These are phyloP conservation scores for Geotrichum cucujoidarum DNA, from an alignment of 1,139 yeast genomes.

Conservation along the genomic window DNA sequence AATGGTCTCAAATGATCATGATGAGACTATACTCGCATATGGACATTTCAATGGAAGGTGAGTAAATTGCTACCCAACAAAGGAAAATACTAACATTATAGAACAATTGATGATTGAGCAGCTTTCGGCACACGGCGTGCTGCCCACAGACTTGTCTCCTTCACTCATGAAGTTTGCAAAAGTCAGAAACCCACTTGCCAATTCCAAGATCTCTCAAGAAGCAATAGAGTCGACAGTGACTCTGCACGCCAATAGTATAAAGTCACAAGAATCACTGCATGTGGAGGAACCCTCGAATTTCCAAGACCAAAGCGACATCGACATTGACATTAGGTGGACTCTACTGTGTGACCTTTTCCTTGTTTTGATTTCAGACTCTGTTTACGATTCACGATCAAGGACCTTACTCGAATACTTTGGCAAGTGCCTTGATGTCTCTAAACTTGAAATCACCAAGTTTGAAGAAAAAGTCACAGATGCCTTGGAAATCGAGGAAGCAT, in stretches of 20 bases:
- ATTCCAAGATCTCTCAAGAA: not conserved
- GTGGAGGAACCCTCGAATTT: constrained; percentile 38
- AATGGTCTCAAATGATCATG: constrained; percentile 78
- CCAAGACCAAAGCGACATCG: constrained; percentile 40
- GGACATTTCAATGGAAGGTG: constrained; percentile 53
- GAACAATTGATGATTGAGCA: constrained; percentile 88
- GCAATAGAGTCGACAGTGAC: not conserved
- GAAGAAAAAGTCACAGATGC: constrained; percentile 89
- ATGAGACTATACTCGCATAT: constrained; percentile 75
- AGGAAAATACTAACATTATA: constrained; percentile 7
- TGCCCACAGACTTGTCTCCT: constrained; percentile 62
- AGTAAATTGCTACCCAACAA: not conserved
- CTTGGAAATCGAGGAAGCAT: constrained; percentile 73
- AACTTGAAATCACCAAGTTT: constrained; percentile 74
- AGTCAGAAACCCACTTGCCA: constrained; percentile 30
- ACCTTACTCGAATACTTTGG: constrained; percentile 68
- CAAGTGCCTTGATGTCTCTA: constrained; percentile 49
- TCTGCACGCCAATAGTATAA: not conserved
- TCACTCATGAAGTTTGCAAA: constrained; percentile 38
- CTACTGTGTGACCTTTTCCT: constrained; percentile 84
- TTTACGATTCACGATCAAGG: constrained; percentile 85
- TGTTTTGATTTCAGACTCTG: constrained; percentile 73
- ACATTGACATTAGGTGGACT: constrained; percentile 88
- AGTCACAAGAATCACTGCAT: constrained; percentile 21
- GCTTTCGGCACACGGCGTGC: constrained; percentile 77